phyloP scores from a whole-genome alignment of 129 eudicot genomes.

The Daucus carota region DNA sequence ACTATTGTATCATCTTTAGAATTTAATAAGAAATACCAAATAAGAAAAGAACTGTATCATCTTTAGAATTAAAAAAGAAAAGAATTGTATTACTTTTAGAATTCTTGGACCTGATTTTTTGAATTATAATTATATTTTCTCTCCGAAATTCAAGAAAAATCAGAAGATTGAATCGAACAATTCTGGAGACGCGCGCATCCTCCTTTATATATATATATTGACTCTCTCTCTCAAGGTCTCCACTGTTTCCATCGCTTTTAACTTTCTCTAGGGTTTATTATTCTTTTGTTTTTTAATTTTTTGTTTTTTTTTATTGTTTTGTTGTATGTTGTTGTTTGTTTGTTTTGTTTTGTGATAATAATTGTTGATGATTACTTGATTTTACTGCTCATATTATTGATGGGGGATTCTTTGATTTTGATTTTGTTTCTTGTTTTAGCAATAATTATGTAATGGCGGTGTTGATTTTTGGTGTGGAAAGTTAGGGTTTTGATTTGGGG shows the following conservation, averaged over 20 bases:
- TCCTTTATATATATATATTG: too few relatives aligned
- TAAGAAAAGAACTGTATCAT: too few relatives aligned
- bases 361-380: not conserved
- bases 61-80: too few relatives aligned
- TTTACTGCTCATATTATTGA: not conserved
- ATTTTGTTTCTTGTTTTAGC: not conserved
- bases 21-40: too few relatives aligned
- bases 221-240: not conserved
- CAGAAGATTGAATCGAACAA: too few relatives aligned
- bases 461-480: not conserved
- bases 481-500: conserved; percentile 5
- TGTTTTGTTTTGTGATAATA: not conserved
- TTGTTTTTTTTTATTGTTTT: not conserved
- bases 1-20: too few relatives aligned
- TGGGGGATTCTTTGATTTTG: not conserved
- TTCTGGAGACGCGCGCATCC: too few relatives aligned
- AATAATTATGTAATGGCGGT: not conserved
- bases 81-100: too few relatives aligned
- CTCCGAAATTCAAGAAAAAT: too few relatives aligned
- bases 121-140: too few relatives aligned
- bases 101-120: too few relatives aligned
- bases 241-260: not conserved
- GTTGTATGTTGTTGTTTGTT: not conserved
- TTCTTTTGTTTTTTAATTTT: not conserved
- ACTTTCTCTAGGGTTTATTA: not conserved